Evolutionary conservation across 805 yeast genomes (phyloP).

Genomic region (Barnettozyma populi): DNA sequence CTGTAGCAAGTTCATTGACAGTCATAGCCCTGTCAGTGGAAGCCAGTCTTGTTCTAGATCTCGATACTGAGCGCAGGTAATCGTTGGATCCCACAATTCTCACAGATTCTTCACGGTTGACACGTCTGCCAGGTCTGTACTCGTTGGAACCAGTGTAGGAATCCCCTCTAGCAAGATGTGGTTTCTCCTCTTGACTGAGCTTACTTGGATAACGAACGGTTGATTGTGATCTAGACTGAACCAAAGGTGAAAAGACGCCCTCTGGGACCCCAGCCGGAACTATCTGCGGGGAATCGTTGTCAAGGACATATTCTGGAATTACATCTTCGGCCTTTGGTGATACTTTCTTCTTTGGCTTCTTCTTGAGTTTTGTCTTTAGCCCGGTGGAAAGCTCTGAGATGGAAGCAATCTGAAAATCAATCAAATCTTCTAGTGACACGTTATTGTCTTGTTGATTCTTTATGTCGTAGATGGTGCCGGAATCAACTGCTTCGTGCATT

Average conservation of each 20-base stretch:
- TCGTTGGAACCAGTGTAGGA: slow-evolving; percentile 53
- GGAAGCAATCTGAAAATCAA: slow-evolving; percentile 27
- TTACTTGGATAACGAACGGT: slow-evolving; percentile 6
- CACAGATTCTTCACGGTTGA: slow-evolving; percentile 23
- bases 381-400: slow-evolving; percentile 21
- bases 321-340: slow-evolving; percentile 6
- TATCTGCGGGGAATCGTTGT: slow-evolving; percentile 32
- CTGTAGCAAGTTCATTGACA: slow-evolving; percentile 42
- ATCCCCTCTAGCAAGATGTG: slow-evolving; percentile 75
- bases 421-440: slow-evolving; percentile 24
- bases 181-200: slow-evolving; percentile 26
- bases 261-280: slow-evolving; percentile 44
- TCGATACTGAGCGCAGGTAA: slow-evolving; percentile 60
- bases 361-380: slow-evolving; percentile 17
- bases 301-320: slow-evolving; percentile 32
- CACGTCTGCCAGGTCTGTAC: slow-evolving; percentile 23
- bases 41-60: slow-evolving; percentile 52
- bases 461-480: slow-evolving; percentile 17
- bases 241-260: slow-evolving; percentile 32
- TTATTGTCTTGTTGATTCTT: slow-evolving; percentile 13
- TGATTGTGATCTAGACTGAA: slow-evolving; percentile 27
- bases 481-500: background rate
- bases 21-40: slow-evolving; percentile 30
- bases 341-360: background rate
- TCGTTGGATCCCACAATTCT: slow-evolving; percentile 29